Percentiles rank a stretch among this genome's conserved stretches.
Evolutionary conservation across 345 rosid species (phyloP).

Genomic region (Reutealis trisperma): DNA sequence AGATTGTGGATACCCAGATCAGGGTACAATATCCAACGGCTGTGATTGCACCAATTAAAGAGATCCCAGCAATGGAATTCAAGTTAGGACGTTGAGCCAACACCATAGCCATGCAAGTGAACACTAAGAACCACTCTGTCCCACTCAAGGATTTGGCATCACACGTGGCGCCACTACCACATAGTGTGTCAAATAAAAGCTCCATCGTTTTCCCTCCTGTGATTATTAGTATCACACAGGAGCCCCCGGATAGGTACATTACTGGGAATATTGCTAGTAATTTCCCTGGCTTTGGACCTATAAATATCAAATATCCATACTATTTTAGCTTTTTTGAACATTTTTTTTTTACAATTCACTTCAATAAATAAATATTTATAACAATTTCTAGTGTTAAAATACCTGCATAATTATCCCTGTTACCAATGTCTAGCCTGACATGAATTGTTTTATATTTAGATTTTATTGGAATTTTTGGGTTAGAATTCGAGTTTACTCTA

Average conservation of each 20-base stretch:
- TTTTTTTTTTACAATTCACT: too few relatives aligned
- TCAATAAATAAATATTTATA: too few relatives aligned
- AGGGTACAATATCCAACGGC: constrained; percentile 37
- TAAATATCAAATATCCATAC: neutral
- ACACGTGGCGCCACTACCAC: constrained; percentile 20
- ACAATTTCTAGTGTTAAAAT: too few relatives aligned
- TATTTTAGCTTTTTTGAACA: too few relatives aligned
- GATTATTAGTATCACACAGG: constrained; percentile 50
- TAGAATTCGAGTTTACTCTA: too few relatives aligned
- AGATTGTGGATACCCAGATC: constrained; percentile 40
- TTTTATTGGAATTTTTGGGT: too few relatives aligned
- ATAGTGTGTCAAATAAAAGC: constrained; percentile 24
- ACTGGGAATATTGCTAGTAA: constrained; percentile 51
- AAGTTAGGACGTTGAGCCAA: constrained; percentile 51
- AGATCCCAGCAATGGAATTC: constrained; percentile 42
- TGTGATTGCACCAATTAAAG: constrained; percentile 42
- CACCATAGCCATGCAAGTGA: constrained; percentile 42
- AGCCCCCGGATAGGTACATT: constrained; percentile 63
- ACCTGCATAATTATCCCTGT: too few relatives aligned
- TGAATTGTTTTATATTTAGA: too few relatives aligned
- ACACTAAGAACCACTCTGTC: constrained; percentile 46
- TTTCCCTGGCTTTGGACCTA: constrained; percentile 57
- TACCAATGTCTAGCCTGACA: too few relatives aligned
- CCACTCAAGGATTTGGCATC: constrained; percentile 27
- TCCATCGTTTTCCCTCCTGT: constrained; percentile 41